Percentiles rank a stretch among this genome's conserved stretches.
These are phyloP conservation scores for Phytophthora pinifolia DNA, from an alignment of 352 stramenopile species.

Conservation along the genomic window DNA sequence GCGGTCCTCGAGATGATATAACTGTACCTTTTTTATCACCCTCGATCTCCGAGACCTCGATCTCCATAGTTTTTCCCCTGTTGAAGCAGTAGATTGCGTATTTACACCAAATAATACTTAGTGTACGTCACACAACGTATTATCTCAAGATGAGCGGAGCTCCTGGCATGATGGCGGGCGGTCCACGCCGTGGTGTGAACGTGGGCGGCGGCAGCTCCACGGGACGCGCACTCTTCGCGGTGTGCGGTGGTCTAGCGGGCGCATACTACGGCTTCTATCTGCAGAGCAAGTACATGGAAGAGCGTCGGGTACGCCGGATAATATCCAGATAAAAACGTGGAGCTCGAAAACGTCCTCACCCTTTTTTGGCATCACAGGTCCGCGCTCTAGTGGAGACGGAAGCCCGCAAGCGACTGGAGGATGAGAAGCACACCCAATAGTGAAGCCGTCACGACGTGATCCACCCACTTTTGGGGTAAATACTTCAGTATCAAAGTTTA, in stretches of 20 bases:
- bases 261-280: slow-evolving; percentile 84
- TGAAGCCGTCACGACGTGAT: slow-evolving; percentile 7
- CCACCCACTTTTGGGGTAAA: slow-evolving; percentile 23
- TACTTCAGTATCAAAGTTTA: slow-evolving; percentile 1
- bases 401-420: slow-evolving; percentile 59
- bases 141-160: slow-evolving; percentile 17
- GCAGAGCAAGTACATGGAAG: slow-evolving; percentile 84
- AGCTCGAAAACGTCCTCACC: slow-evolving; percentile 3
- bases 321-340: neutral
- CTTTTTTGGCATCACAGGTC: slow-evolving; percentile 38
- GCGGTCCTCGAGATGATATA: too few species aligned
- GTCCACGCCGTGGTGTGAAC: slow-evolving; percentile 46
- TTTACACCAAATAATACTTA: slow-evolving; percentile 1
- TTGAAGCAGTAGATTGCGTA: too few species aligned
- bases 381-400: slow-evolving; percentile 58
- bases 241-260: slow-evolving; percentile 65
- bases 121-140: slow-evolving; percentile 12
- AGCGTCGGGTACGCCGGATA: slow-evolving; percentile 49
- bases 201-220: slow-evolving; percentile 73
- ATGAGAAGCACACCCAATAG: slow-evolving; percentile 29
- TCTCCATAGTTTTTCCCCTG: too few species aligned
- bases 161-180: slow-evolving; percentile 23
- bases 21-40: too few species aligned
- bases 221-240: slow-evolving; percentile 62
- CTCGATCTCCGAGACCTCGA: too few species aligned